Percentiles rank a stretch among this genome's conserved stretches.
Evolutionary conservation across 176 grass and related monocot genomes (phyloP).

Genomic region (Juncus inflexus): DNA sequence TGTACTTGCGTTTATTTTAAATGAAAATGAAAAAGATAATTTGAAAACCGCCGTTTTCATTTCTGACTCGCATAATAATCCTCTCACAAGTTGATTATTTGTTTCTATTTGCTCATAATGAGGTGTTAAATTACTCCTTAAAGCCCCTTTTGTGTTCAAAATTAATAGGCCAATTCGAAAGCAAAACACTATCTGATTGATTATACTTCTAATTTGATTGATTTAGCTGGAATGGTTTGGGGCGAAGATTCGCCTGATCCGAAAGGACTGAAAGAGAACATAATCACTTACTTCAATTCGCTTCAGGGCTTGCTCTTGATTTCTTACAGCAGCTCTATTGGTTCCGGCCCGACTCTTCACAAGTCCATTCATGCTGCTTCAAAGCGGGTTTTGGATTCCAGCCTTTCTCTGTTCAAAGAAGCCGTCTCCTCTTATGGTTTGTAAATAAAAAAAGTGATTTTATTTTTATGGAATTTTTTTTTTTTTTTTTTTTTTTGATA

Average conservation of each 20-base stretch:
- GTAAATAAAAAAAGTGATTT: neutral
- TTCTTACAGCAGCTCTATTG: slow-evolving; percentile 67
- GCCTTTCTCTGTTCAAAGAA: slow-evolving; percentile 71
- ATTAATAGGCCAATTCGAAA: neutral
- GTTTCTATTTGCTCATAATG: too few species aligned
- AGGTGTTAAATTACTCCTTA: too few species aligned
- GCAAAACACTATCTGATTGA: too few species aligned
- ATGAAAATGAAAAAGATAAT: too few species aligned
- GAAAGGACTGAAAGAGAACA: slow-evolving; percentile 69
- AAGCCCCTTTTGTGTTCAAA: neutral
- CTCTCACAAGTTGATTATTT: too few species aligned
- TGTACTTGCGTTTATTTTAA: too few species aligned
- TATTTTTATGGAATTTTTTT: neutral
- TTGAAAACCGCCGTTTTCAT: too few species aligned
- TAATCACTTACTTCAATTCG: slow-evolving; percentile 62
- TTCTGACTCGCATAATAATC: too few species aligned
- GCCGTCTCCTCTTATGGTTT: slow-evolving; percentile 67
- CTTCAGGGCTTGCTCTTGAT: slow-evolving; percentile 86
- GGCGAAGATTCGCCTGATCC: slow-evolving; percentile 58
- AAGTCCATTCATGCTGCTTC: slow-evolving; percentile 51
- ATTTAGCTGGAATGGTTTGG: slow-evolving; percentile 88
- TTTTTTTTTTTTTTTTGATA: neutral
- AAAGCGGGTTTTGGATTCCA: slow-evolving; percentile 62
- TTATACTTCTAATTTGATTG: slow-evolving; percentile 9
- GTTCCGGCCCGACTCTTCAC: slow-evolving; percentile 75